Evolutionary conservation across 1,139 yeast species (phyloP), one percentile per base, ranked within the genome.

Genomic region (Schizosaccharomyces versatilis): DNA sequence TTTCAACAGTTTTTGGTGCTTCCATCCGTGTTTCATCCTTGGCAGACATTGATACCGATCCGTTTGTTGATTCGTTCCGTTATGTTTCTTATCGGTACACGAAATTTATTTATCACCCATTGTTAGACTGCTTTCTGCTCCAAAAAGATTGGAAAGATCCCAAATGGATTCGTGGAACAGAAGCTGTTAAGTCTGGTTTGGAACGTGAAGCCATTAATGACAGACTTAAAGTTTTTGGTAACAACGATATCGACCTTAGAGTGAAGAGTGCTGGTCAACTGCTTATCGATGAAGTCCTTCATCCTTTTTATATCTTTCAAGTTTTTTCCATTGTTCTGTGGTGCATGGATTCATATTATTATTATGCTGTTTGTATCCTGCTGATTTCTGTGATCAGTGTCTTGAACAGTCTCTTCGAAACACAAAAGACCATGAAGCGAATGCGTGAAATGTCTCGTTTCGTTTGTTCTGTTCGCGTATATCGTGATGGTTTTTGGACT

Each of bases 401-500:
- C 17, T 70, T 75, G 24, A 84, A 86, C 63, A 82, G 96, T 0
- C 71, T 93, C 52, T 61, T 84, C 38, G 98, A 90, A 64, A 93
- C 97, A 0, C 81, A 77, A 62, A 73, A 78, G 38, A 83, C 95
- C 1, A 75, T 86, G 68, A 69, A 70, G 53, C 73, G 95, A 59
- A 72, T 93, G 61, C 76, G 83, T 55, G 80, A 80, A 53, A 76
- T 90, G 59, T 83, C 95, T 0, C 72, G 72, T 56, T 81, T 81
- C 62, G 75, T 73, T 12, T 83, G 94, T 63, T 88, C 81, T 55
- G 84, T 88, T 1, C 76, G 97, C 63, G 96, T 84, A 1, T 79
- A 93, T 76, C 77, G 98, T 65, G 86, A 84, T 64, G 95, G 83
- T 8, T 90, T 84, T 66, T 90, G 98, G 98, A 82, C 80, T 55